Evolutionary conservation across 768 basidiomycete genomes (phyloP).

Genomic region (Termitomyces sp.): DNA sequence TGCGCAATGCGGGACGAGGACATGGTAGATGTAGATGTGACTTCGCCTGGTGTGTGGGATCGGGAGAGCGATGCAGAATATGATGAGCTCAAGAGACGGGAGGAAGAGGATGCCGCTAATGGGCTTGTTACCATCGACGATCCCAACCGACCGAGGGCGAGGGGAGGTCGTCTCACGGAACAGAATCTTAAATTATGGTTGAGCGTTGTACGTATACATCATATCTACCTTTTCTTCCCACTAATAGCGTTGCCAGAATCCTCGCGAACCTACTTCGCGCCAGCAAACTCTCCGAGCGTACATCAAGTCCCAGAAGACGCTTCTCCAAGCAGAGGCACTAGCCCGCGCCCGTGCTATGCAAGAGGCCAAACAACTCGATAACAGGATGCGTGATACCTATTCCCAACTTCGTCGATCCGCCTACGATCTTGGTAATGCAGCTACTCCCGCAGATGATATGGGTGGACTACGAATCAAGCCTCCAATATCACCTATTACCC

Average conservation of each 20-base stretch:
- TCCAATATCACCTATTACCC: constrained; percentile 41
- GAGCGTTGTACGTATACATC: constrained; percentile 54
- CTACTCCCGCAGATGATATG: constrained; percentile 49
- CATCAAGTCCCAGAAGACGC: constrained; percentile 73
- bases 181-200: constrained; percentile 81
- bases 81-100: constrained; percentile 71
- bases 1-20: constrained; percentile 99
- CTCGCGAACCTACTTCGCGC: constrained; percentile 81
- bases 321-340: constrained; percentile 79
- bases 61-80: constrained; percentile 82
- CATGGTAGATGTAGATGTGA: constrained; percentile 93
- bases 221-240: background rate
- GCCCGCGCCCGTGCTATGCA: constrained; percentile 77
- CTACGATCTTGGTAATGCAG: constrained; percentile 57
- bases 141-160: constrained; percentile 55
- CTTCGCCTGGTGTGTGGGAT: constrained; percentile 85
- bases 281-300: constrained; percentile 81
- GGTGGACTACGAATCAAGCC: constrained; percentile 72
- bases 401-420: constrained; percentile 76
- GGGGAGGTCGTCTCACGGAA: constrained; percentile 69
- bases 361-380: constrained; percentile 74
- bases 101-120: constrained; percentile 61
- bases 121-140: constrained; percentile 48
- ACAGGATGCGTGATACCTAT: constrained; percentile 75
- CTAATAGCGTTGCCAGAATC: constrained; percentile 57